Evolutionary conservation across 2,329 filamentous ascomycete species (phyloP), one percentile per base, ranked within the genome.

Genomic region (Onygena corvina): DNA sequence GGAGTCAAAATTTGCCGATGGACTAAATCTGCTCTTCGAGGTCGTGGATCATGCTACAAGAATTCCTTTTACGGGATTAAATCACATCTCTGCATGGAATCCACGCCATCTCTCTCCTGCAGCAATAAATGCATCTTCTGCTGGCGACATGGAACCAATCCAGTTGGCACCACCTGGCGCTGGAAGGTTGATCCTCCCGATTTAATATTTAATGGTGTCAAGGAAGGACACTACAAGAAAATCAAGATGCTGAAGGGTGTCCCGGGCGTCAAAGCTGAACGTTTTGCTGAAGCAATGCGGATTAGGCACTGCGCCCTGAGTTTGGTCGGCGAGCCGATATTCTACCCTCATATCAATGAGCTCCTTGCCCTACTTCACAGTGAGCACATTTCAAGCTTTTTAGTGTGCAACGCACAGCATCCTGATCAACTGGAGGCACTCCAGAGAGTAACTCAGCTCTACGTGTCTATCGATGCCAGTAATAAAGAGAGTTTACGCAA

Each of bases 51-150:
- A 20, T 98, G 90, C 72, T 98, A 98, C 75, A 96, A 98, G 63
- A 95, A 81, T 67, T 94, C 86, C 0, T 94, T 98, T 66, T 98
- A 98, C 66, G 90, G 90, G 45, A 98, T 98, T 65, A 80, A 84
- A 56, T 95, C 89, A 0, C 92, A 98, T 62, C 83, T 94, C 53
- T 98, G 90, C 67, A 98, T 98, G 92, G 90, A 98, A 68, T 90
- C 90, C 1, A 96, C 90, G 0, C 90, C 90, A 0, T 94, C 89
- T 0, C 77, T 98, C 3, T 94, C 87, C 7, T 98, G 90, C 74
- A 92, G 84, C 54, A 96, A 96, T 72, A 96, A 98, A 66, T 96
- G 92, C 66, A 87, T 98, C 56, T 98, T 96, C 67, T 98, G 90
- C 75, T 98, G 90, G 92, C 82, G 92, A 4, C 92, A 96, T 63